These are phyloP conservation scores for Fusarium nisikadoi DNA, from an alignment of 2,329 filamentous ascomycete species.

Conservation along the genomic window DNA sequence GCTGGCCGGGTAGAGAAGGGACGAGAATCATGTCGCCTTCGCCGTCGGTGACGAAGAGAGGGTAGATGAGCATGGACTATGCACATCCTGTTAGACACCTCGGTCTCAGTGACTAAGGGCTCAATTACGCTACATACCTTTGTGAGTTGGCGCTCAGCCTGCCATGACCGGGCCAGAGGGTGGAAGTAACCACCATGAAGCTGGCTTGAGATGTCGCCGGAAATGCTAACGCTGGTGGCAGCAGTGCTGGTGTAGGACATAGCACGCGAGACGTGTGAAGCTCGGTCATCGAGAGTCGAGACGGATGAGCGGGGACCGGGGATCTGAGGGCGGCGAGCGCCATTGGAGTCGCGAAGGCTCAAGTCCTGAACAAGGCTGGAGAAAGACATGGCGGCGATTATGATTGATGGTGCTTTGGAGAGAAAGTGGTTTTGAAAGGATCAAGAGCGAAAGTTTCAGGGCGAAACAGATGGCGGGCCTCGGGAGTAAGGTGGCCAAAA, in stretches of 20 bases:
- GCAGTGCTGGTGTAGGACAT: constrained; percentile 75
- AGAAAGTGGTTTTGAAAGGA: constrained; percentile 8
- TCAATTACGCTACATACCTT: constrained; percentile 66
- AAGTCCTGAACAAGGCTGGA: constrained; percentile 74
- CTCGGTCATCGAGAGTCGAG: constrained; percentile 68
- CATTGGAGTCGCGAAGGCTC: constrained; percentile 65
- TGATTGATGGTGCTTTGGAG: constrained; percentile 14
- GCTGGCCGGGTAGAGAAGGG: constrained; percentile 89
- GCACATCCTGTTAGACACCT: constrained; percentile 24
- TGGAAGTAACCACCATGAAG: constrained; percentile 86
- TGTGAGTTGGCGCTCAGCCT: constrained; percentile 84
- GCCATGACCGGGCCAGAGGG: constrained; percentile 82
- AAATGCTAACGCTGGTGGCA: constrained; percentile 75
- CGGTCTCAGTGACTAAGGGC: not conserved
- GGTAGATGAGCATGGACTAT: constrained; percentile 98
- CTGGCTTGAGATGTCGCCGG: constrained; percentile 82
- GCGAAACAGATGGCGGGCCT: not conserved
- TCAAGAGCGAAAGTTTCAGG: constrained; percentile 9
- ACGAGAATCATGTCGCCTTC: constrained; percentile 93
- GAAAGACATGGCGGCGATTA: constrained; percentile 66
- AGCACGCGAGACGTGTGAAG: constrained; percentile 70
- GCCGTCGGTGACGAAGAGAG: constrained; percentile 93
- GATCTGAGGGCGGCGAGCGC: constrained; percentile 57
- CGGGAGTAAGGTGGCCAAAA: constrained; percentile 39
- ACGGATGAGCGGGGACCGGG: constrained; percentile 57